Evolutionary conservation across 495 filamentous ascomycete genomes (phyloP).

Genomic region (Beverwykella pulmonaria): DNA sequence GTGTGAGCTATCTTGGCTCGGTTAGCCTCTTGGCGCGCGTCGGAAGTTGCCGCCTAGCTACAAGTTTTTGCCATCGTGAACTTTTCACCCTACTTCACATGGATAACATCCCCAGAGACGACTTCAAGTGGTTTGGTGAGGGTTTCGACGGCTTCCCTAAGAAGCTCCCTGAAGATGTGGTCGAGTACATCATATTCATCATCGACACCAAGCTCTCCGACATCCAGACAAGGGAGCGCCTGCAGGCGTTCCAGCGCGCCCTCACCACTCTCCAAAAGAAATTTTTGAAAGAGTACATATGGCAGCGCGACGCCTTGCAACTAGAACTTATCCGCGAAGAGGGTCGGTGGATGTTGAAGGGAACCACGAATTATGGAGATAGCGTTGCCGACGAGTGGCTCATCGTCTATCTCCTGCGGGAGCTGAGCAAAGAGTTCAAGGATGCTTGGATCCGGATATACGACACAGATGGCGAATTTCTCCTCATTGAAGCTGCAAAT

Average conservation of each 20-base stretch:
- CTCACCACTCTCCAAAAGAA: slow-evolving; percentile 63
- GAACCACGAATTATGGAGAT: slow-evolving; percentile 83
- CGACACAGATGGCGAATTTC: slow-evolving; percentile 92
- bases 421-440: slow-evolving; percentile 71
- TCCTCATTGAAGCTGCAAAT: slow-evolving; percentile 91
- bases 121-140: slow-evolving; percentile 54
- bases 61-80: not conserved
- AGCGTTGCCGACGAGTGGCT: slow-evolving; percentile 97
- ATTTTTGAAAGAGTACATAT: slow-evolving; percentile 82
- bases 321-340: slow-evolving; percentile 64
- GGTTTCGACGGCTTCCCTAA: slow-evolving; percentile 69
- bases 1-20: too few species aligned
- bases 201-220: slow-evolving; percentile 57
- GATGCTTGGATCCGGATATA: slow-evolving; percentile 79
- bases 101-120: slow-evolving; percentile 38
- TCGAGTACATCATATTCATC: slow-evolving; percentile 82
- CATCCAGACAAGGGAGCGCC: slow-evolving; percentile 57
- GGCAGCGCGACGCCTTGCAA: slow-evolving; percentile 82
- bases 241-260: slow-evolving; percentile 71
- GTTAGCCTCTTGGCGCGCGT: not conserved
- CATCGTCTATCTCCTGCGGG: slow-evolving; percentile 85
- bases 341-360: slow-evolving; percentile 59
- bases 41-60: not conserved
- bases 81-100: not conserved
- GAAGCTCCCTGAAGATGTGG: slow-evolving; percentile 78